Evolutionary conservation across 2,329 filamentous ascomycete genomes (phyloP).

Genomic region (Leptographium procerum): DNA sequence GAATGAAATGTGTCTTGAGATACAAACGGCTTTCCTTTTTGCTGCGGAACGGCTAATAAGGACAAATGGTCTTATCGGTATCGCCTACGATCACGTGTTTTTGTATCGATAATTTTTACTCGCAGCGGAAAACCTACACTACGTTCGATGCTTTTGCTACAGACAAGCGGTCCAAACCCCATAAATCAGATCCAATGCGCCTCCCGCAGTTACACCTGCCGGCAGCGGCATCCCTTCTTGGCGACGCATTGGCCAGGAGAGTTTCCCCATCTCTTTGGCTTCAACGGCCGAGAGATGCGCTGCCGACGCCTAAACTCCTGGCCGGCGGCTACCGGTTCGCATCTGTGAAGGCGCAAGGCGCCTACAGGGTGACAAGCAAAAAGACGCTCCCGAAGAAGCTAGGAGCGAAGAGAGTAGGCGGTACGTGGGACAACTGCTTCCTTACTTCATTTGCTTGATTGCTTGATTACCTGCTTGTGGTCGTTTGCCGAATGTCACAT

Average conservation of each 20-base stretch:
- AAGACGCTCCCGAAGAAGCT: slow-evolving; percentile 66
- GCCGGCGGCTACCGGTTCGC: slow-evolving; percentile 41
- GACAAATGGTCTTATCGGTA: neutral
- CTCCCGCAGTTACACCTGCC: slow-evolving; percentile 36
- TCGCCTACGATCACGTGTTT: neutral
- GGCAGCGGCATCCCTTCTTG: slow-evolving; percentile 28
- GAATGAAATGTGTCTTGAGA: neutral
- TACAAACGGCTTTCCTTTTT: neutral
- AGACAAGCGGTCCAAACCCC: neutral
- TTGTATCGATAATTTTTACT: neutral
- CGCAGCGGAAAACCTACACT: neutral
- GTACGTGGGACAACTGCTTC: too few relatives aligned
- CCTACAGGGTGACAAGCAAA: slow-evolving; percentile 53
- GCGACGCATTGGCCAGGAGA: slow-evolving; percentile 13
- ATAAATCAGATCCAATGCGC: slow-evolving; percentile 25
- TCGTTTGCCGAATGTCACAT: neutral
- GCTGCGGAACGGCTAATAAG: neutral
- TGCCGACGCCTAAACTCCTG: neutral
- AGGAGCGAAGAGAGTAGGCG: slow-evolving; percentile 86
- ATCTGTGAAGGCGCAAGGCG: slow-evolving; percentile 53
- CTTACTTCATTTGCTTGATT: neutral
- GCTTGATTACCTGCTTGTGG: neutral
- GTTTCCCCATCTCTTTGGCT: neutral
- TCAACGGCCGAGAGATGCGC: neutral
- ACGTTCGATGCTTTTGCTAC: neutral